These are phyloP conservation scores for Talinum fruticosum DNA, from an alignment of 148 eudicot genomes.

Conservation along the genomic window DNA sequence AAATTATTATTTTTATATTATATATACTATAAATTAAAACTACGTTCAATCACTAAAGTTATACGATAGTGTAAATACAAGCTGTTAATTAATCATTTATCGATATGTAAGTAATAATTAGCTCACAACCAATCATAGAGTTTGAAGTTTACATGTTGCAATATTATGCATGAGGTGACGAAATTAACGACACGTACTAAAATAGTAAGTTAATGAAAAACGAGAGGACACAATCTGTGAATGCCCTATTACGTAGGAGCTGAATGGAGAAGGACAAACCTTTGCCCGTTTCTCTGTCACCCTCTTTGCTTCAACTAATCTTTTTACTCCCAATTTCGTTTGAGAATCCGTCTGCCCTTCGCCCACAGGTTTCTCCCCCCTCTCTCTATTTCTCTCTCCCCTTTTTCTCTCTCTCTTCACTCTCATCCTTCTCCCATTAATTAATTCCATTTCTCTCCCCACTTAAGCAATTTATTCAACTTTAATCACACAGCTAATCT, in stretches of 20 bases:
- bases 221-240: slow-evolving; percentile 7
- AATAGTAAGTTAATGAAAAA: background rate
- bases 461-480: background rate
- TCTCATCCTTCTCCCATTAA: background rate
- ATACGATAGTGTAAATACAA: no score
- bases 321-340: slow-evolving; percentile 32
- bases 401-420: background rate
- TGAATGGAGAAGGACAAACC: slow-evolving; percentile 35
- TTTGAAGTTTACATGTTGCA: no score
- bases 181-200: background rate
- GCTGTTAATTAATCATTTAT: no score
- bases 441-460: background rate
- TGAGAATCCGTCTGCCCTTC: slow-evolving; percentile 37
- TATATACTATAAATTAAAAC: no score
- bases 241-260: slow-evolving; percentile 42
- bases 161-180: no score
- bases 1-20: no score
- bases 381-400: background rate
- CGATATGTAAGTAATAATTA: no score
- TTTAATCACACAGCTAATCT: no score
- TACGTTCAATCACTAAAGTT: no score
- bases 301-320: slow-evolving; percentile 31
- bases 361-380: slow-evolving; percentile 26
- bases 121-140: no score
- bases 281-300: slow-evolving; percentile 23